These are phyloP conservation scores for Schizophyllum commune DNA, from an alignment of 1,284 basidiomycete genomes.

Conservation along the genomic window DNA sequence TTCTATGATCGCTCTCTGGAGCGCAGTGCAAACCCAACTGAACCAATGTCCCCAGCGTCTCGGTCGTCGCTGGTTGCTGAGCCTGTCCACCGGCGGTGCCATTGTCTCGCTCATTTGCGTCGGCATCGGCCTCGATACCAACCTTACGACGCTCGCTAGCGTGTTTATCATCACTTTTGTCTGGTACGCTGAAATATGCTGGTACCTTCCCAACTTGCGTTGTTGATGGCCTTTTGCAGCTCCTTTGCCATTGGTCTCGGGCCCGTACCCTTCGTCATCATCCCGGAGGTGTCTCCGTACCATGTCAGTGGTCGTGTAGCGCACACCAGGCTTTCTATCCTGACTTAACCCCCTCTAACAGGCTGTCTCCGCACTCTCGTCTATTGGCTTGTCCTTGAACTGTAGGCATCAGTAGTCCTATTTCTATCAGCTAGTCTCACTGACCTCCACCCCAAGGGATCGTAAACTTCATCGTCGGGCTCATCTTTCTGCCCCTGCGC, in stretches of 20 bases:
- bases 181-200: too few species aligned
- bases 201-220: too few species aligned
- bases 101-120: constrained; percentile 60
- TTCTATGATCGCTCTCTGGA: neutral
- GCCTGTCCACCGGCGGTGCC: constrained; percentile 54
- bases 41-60: constrained; percentile 44
- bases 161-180: constrained; percentile 79
- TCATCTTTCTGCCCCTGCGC: constrained; percentile 78
- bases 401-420: constrained; percentile 38
- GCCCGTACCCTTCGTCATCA: constrained; percentile 87
- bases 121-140: constrained; percentile 65
- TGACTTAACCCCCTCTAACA: constrained; percentile 23
- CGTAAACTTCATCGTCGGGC: constrained; percentile 75
- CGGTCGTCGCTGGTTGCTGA: constrained; percentile 54
- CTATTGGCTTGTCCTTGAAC: constrained; percentile 77
- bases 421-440: neutral
- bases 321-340: too few species aligned
- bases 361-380: constrained; percentile 82
- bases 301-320: too few species aligned
- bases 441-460: constrained; percentile 47
- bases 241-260: constrained; percentile 89
- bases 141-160: constrained; percentile 56
- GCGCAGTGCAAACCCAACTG: neutral
- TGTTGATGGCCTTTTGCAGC: constrained; percentile 30
- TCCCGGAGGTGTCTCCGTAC: constrained; percentile 84